Conservation (phyloP, 495 filamentous ascomycete genomes). For the Acidiella bohemica region DNA sequence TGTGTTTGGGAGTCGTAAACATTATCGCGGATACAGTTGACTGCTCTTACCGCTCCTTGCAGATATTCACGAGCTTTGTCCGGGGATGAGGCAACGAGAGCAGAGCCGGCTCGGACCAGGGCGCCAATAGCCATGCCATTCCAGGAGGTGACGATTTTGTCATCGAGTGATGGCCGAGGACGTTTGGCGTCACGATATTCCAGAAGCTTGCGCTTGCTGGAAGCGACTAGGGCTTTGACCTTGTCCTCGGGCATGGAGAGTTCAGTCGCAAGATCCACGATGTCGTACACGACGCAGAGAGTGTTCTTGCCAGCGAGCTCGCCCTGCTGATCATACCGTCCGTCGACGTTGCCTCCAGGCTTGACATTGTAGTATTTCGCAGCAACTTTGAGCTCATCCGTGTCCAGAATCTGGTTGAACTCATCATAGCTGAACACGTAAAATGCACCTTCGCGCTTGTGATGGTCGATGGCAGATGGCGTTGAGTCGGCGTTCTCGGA, state of each 20-base stretch:
- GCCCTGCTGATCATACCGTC: conserved; percentile 74
- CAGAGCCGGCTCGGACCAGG: conserved; percentile 57
- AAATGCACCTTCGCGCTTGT: conserved; percentile 87
- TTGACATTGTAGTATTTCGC: conserved; percentile 77
- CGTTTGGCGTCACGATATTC: conserved; percentile 62
- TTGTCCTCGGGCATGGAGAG: conserved; percentile 64
- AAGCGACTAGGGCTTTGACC: conserved; percentile 54
- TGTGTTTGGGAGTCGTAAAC: conserved; percentile 54
- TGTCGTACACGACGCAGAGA: conserved; percentile 44
- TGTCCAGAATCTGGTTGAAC: conserved; percentile 61
- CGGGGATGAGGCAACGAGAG: conserved; percentile 30
- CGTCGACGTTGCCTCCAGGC: conserved; percentile 79
- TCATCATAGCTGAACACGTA: conserved; percentile 92
- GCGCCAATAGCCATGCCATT: conserved; percentile 85
- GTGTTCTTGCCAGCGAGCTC: conserved; percentile 83
- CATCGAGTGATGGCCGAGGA: conserved; percentile 69
- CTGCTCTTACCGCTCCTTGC: conserved; percentile 52
- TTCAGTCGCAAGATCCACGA: conserved; percentile 57
- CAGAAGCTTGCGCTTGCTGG: conserved; percentile 54
- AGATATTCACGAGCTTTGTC: conserved; percentile 45
- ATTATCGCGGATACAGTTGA: conserved; percentile 61
- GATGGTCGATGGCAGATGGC: conserved; percentile 55
- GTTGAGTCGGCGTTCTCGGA: conserved; percentile 90
- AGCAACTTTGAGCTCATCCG: conserved; percentile 56
- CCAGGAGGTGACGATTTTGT: conserved; percentile 79